Evolutionary conservation across 106 monocot species (phyloP).

Genomic region (Phalaenopsis equestris): DNA sequence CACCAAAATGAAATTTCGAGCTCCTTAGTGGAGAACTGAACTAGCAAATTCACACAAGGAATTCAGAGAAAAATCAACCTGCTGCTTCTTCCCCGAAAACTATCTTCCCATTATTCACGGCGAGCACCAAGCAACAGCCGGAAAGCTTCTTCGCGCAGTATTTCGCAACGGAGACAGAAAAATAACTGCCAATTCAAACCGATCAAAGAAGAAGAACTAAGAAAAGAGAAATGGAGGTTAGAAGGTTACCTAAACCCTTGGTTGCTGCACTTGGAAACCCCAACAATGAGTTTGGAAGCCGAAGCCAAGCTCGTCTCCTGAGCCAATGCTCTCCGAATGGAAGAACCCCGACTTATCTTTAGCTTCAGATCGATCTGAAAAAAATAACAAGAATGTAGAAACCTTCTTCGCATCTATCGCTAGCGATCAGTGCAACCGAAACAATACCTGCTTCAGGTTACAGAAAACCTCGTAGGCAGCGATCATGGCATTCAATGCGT

Average conservation of each 20-base stretch:
- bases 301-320: neutral
- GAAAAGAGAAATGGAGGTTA: neutral
- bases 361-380: conserved; percentile 12
- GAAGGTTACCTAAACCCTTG: neutral
- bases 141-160: conserved; percentile 56
- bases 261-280: neutral
- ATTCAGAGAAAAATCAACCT: conserved; percentile 12
- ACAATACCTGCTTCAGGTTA: conserved; percentile 11
- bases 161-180: conserved; percentile 31
- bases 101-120: conserved; percentile 59
- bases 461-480: conserved; percentile 11
- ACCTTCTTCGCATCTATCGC: neutral
- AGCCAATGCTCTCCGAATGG: conserved; percentile 1
- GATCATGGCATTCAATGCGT: conserved; percentile 8
- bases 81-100: conserved; percentile 33
- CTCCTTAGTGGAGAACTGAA: neutral
- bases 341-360: conserved; percentile 6
- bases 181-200: conserved; percentile 8
- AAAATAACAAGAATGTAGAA: neutral
- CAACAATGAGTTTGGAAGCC: conserved; percentile 5
- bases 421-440: neutral
- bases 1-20: neutral
- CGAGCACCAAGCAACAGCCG: conserved; percentile 33
- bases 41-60: neutral
- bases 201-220: neutral